Base-by-base conservation (phyloP, 768 basidiomycete genomes). In the Porpolomopsis calyptriformis region DNA sequence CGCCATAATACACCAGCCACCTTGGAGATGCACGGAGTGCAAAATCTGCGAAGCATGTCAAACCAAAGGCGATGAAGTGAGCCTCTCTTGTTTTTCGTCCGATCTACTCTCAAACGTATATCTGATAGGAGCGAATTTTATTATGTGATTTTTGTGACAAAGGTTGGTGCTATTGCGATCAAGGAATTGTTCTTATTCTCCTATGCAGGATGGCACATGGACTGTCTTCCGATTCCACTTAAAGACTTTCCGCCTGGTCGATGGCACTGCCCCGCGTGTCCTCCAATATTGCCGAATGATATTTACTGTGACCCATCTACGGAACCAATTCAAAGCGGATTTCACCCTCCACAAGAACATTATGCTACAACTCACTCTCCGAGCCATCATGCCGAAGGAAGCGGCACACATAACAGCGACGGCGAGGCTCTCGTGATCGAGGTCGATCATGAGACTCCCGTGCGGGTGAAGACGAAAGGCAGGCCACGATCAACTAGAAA, bases 91-190 rank as follows among this genome's bases (percentile, higher is more conserved):
- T 31, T 38, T 47, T 40, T 40, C 27, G 27, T 40, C 24, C 46
- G 42, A 40, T 34, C 27, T 40, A 44, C 27, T 47, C 52, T 33
- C 8, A 36, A 48, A 23, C 43, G 10, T 39, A 23, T 23, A 45
- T n/a, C n/a, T n/a, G n/a, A 25, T 57, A 93, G 87, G 78, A 74
- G 44, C 74, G 77, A 43, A 81, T 96, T 52, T 62, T 98, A 44
- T 85, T 97, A 54, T 98, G 94, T 61, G 94, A 98, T 71, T 77
- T 71, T 46, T 98, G 94, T 63, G 94, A 98, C 70, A 73, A 90
- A 74, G 90, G 86, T 80, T 60, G 38, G 60, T 59, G 23, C n/a
- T 24, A 39, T 39, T 46, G 8, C 12, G 51, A 51, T 5, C 46
- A 26, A 40, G 26, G 20, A 18, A 39, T 26, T 44, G 45, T 38